Evolutionary conservation across 2,329 filamentous ascomycete species (phyloP), one percentile per base, ranked within the genome.

Genomic region (Colletotrichum theobromicola): DNA sequence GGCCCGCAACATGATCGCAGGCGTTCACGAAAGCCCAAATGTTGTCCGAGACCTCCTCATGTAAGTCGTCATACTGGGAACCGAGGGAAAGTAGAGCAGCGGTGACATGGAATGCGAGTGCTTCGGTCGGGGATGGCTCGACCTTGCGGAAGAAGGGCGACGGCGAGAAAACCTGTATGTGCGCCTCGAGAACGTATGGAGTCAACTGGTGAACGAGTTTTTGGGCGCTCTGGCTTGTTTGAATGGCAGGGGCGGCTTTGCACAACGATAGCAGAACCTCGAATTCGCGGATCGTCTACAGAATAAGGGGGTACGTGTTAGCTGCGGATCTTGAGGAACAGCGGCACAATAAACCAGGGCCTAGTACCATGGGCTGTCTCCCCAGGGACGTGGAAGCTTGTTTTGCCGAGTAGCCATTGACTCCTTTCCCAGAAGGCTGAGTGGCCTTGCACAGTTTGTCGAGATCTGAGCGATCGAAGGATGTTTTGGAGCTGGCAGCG

Each of bases 181-280:
- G 94, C 6, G 94, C 93, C 82, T 98, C 95, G 78, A 95, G 91
- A 15, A 98, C 90, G 83, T 98, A 98, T 7, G 93, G 94, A 9
- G 93, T 90, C 53, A 99, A 87, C 78, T 98, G 95, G 37, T 89
- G 88, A n/a, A 93, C 90, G 50, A 99, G 90, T 79, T 92, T 93
- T 79, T 94, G 91, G 32, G 95, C 96, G 80, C 94, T 93, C 75
- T 94, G 91, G 55, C 87, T 84, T 60, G 91, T 92, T 67, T 92
- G 89, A 30, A 98, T 89, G 28, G 92, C 90, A 5, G 95, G 93
- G 5, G 96, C 95, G 67, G 96, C 95, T 85, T 96, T 96, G 87
- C 96, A 98, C 30, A 99, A 89, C 57, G 97, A 95, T 30, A 98
- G 86, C 30, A 99, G 89, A 67, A 98, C 94, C 83, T 99, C 96